Evolutionary conservation across 2,329 filamentous ascomycete genomes (phyloP), one percentile per base, ranked within the genome.

Genomic region (Tolypocladium guangdongense): DNA sequence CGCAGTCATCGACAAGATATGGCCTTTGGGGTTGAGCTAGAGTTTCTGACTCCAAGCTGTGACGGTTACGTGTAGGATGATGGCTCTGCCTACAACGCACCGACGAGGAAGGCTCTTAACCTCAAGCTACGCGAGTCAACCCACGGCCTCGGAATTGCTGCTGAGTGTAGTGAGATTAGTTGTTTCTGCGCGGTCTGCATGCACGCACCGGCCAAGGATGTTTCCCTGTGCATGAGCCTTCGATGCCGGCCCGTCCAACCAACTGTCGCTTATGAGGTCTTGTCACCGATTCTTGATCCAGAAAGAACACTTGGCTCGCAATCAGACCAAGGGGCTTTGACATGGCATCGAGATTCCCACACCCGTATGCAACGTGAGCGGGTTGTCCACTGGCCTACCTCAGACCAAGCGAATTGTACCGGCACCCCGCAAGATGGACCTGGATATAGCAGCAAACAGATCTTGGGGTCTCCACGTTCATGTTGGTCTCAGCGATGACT

Each of bases 391-490:
- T 10, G 60, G 59, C 3, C 43, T 65, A 36, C 43, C 50, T 2
- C 49, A 45, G 0, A 49, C 61, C 20, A 38, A 27, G 1, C 27
- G 47, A 0, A 20, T 55, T 1, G 16, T 65, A 8, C 36, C 48
- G 2, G 54, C 38, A 1, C 51, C 64, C 47, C 39, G 39, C 22
- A 14, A 43, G 16, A 43, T 43, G 39, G 39, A 43, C 39, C 7
- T 43, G 22, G 22, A 16, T 7, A 16, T 43, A 27, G 39, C 39
- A 27, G 39, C 22, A 1, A 58, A 64, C 45, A 46, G 49, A 3
- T 54, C 52, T 2, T 65, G 63, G 20, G 62, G 63, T 3, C 53
- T 65, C 36, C 62, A 64, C 32, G 49, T 65, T 4, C 62, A 65
- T 11, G 56, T 64, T 2, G 62, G 63, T 11, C 50, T 59, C 11